Evolutionary conservation across 2,329 filamentous ascomycete genomes (phyloP), one percentile per base, ranked within the genome.

Genomic region (Cucurbitaria berberidis): DNA sequence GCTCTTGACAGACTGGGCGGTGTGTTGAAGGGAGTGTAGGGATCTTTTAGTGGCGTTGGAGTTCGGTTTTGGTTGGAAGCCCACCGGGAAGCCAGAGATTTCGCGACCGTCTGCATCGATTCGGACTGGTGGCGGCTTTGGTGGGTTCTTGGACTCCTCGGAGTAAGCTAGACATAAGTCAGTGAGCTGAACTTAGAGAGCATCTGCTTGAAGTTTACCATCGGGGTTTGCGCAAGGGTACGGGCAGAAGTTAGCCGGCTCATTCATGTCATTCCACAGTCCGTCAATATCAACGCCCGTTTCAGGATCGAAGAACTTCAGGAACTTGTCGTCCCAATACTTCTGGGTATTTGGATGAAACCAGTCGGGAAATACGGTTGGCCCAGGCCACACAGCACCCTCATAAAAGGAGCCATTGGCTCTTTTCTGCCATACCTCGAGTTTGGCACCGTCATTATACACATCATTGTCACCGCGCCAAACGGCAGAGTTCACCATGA

Each of bases 401-500:
- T 80, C 66, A 62, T 81, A 86, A 29, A 83, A 69, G 3, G 78
- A 79, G 15, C 81, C 88, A 60, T 91, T 87, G 27, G 69, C 64
- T 7, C 53, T 60, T 57, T 81, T 79, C 27, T 84, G 69, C 71
- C 85, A 86, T 5, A 83, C 72, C 26, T 78, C 81, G 5, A 82
- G 75, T 15, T 82, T 79, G 1, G 84, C 74, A 1, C 89, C 89
- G 18, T 85, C 81, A 48, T 87, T 80, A 72, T 85, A 91, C 0
- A 84, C 78, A 3, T 70, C 65, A 59, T 85, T 86, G 42, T 69
- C 60, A 24, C 61, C 60, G 2, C 62, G 58, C n/a, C 77, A 79
- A 2, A 85, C 78, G 13, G 86, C 86, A 0, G 88, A 87, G 63
- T 93, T 90, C 0, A 93, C 89, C 89, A 93, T 95, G 47, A 93